Conservation (phyloP, 305 asterid species). For the Lippia alba region DNA sequence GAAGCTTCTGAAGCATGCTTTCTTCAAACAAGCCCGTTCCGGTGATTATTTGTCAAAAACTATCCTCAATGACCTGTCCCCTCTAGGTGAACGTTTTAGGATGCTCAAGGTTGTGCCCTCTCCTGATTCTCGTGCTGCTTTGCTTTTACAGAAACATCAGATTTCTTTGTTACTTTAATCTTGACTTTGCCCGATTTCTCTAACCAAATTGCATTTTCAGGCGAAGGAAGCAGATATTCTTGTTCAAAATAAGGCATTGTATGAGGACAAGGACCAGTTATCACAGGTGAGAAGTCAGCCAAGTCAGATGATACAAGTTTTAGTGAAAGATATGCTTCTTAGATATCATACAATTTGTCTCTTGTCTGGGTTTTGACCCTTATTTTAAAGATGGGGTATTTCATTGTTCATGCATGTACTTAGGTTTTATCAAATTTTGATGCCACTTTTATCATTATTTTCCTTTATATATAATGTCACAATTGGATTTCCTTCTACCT, state of each 20-base stretch:
- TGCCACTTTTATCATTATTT: conserved; percentile 20
- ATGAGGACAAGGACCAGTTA: conserved; percentile 92
- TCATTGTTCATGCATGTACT: conserved; percentile 3
- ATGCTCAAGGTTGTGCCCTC: conserved; percentile 86
- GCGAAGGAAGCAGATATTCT: conserved; percentile 95
- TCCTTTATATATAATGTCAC: conserved; percentile 10
- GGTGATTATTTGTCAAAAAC: conserved; percentile 72
- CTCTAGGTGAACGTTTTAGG: conserved; percentile 98
- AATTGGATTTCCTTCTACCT: conserved; percentile 7
- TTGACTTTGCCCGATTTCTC: conserved; percentile 5
- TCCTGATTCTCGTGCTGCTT: conserved; percentile 44
- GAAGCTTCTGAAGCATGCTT: conserved; percentile 96
- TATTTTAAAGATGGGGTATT: conserved; percentile 8
- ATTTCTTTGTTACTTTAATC: conserved; percentile 6
- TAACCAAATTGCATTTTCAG: conserved; percentile 45
- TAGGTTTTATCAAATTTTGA: conserved; percentile 1
- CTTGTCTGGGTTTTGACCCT: conserved; percentile 17
- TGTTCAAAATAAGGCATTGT: conserved; percentile 73
- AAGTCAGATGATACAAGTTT: conserved; percentile 16
- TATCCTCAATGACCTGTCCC: conserved; percentile 77
- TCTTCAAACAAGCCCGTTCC: conserved; percentile 81
- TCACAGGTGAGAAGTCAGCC: conserved; percentile 73
- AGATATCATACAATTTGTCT: conserved; percentile 4
- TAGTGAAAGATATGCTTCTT: conserved; percentile 12
- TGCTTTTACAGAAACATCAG: conserved; percentile 13